phyloP scores from a whole-genome alignment of 192 early-diverging fungal species.

The Allomyces javanicus region DNA sequence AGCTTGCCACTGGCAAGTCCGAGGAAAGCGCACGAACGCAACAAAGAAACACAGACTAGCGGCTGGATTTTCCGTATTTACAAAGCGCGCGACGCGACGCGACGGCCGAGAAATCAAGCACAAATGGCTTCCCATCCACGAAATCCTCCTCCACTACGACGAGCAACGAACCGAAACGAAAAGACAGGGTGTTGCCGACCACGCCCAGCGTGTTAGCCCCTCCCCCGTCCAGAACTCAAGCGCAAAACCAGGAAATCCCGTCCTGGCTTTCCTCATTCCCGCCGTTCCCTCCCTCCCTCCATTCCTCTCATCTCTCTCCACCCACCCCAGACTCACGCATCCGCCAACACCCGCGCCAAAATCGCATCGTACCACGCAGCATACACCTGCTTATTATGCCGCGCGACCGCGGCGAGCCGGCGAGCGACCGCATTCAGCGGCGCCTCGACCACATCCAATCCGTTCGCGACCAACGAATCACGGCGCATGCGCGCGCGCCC shows the following conservation, averaged over 20 bases:
- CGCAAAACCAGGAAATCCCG: too few relatives aligned
- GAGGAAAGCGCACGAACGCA: too few relatives aligned
- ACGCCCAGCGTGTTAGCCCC: neutral
- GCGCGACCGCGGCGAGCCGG: slow-evolving; percentile 20
- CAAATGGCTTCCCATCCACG: too few relatives aligned
- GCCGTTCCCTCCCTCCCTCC: neutral
- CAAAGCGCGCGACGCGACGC: too few relatives aligned
- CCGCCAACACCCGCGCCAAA: slow-evolving; percentile 9
- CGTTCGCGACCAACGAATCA: slow-evolving; percentile 23
- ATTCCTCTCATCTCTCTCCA: too few relatives aligned
- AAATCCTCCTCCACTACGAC: neutral
- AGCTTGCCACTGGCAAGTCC: too few relatives aligned
- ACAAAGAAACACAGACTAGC: too few relatives aligned
- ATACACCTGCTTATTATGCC: slow-evolving; percentile 41
- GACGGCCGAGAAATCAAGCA: too few relatives aligned
- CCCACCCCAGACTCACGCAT: neutral
- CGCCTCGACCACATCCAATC: slow-evolving; percentile 21
- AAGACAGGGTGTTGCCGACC: neutral
- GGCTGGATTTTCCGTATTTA: too few relatives aligned
- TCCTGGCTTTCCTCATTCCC: neutral
- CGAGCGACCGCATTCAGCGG: slow-evolving; percentile 26
- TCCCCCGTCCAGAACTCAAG: too few relatives aligned
- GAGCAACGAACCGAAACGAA: neutral
- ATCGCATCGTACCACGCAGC: slow-evolving; percentile 35
- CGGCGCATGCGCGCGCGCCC: slow-evolving; percentile 16